These are phyloP conservation scores for Colletotrichum sansevieriae DNA, from an alignment of 2,329 filamentous ascomycete genomes.

Conservation along the genomic window DNA sequence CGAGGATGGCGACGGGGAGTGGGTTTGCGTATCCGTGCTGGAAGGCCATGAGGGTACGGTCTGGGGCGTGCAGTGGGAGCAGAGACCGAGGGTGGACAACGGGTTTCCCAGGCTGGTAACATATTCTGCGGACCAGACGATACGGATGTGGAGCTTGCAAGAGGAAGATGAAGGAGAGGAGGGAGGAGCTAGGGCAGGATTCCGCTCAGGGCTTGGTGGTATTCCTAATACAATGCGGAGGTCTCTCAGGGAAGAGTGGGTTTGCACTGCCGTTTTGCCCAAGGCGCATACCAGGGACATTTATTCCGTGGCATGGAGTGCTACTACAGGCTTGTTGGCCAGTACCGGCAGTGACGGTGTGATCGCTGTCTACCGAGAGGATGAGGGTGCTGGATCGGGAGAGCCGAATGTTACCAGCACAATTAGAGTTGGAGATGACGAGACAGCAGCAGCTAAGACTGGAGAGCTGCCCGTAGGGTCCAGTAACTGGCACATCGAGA, in stretches of 20 bases:
- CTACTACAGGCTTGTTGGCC: slow-evolving; percentile 80
- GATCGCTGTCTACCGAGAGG: slow-evolving; percentile 83
- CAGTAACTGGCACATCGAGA: slow-evolving; percentile 77
- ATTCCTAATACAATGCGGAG: slow-evolving; percentile 93
- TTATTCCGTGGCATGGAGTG: slow-evolving; percentile 89
- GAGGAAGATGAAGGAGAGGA: slow-evolving; percentile 62
- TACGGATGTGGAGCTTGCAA: slow-evolving; percentile 82
- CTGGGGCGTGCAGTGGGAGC: slow-evolving; percentile 86
- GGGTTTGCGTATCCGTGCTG: slow-evolving; percentile 88
- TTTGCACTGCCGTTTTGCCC: slow-evolving; percentile 81
- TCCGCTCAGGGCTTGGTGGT: slow-evolving; percentile 63
- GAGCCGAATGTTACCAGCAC: slow-evolving; percentile 36
- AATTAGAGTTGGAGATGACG: slow-evolving; percentile 43
- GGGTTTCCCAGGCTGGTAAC: slow-evolving; percentile 76
- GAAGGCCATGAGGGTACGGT: slow-evolving; percentile 88
- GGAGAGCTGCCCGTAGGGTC: slow-evolving; percentile 9
- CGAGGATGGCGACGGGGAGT: slow-evolving; percentile 90
- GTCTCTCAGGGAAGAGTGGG: slow-evolving; percentile 85
- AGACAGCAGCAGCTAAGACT: slow-evolving; percentile 42
- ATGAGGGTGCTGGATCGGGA: slow-evolving; percentile 34
- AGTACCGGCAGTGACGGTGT: slow-evolving; percentile 90
- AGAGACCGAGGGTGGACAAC: slow-evolving; percentile 52
- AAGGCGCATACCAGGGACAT: slow-evolving; percentile 82
- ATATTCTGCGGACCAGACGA: slow-evolving; percentile 86
- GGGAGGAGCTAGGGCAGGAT: slow-evolving; percentile 45